Base-by-base conservation (phyloP, 1,139 yeast genomes). In the Pichia norvegensis region DNA sequence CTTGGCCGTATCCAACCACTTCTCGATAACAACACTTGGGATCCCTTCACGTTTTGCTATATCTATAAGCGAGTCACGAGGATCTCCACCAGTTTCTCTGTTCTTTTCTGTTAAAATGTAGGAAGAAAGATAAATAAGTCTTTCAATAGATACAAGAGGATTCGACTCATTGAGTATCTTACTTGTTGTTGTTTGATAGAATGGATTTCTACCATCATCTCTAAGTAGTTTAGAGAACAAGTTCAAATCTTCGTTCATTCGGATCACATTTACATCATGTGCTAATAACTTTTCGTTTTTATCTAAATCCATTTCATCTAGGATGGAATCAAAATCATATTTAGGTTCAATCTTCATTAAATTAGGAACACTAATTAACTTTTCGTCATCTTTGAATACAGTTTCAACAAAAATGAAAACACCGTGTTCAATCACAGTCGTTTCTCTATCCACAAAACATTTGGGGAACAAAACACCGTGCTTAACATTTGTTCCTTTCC, bases 301-400 rank as follows among this genome's bases (percentile, higher is more conserved):
- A 50, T 61, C 68, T 7, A 72, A 46, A 45, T 64, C 70, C 77
- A 76, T 74, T 7, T 60, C 51, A 0, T 36, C 39, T 16, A 36
- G 14, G 7, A 36, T 22, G 14, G 20, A 9, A n/a, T 36, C 31
- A n/a, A 22, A 23, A 63, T 53, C 62, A 68, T 64, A 27, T 69
- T 67, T 6, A 55, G 48, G 14, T 16, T 58, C 56, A n/a, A 59
- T 58, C 4, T 67, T 62, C 1, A 69, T 61, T 41, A 85, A 62
- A 21, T 67, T 66, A 0, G 85, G 81, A 54, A 85, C 83, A 40
- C 69, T 69, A 16, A 84, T 79, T 14, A 75, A 66, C 52, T 82
- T 78, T 53, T 79, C 83, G 59, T 90, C 97, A 55, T 87, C 95
- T 31, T 74, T 73, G 62, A 77, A 85, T 1, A 97, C 95, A n/a